Percentiles rank a stretch among this genome's conserved stretches.
Evolutionary conservation across 257 asterid genomes (phyloP).

Genomic region (Oldenlandia corymbosa): DNA sequence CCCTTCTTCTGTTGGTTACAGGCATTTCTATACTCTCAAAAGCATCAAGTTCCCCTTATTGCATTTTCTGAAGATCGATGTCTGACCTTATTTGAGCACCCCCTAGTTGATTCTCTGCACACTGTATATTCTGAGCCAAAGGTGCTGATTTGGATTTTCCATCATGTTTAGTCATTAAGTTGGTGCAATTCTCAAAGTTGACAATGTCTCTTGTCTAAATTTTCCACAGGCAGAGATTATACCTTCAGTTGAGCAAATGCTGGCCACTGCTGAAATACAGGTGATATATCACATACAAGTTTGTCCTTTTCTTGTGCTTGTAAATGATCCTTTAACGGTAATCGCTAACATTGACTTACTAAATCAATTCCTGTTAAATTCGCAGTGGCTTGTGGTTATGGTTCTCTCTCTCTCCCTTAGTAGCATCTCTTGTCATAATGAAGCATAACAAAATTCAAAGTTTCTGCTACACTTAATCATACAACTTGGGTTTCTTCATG

Average conservation of each 20-base stretch:
- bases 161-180: constrained; percentile 10
- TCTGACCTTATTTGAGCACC: constrained; percentile 83
- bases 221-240: constrained; percentile 80
- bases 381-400: neutral
- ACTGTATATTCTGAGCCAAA: constrained; percentile 90
- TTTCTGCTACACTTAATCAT: no score
- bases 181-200: constrained; percentile 14
- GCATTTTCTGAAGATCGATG: constrained; percentile 83
- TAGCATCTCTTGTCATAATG: no score
- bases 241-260: constrained; percentile 74
- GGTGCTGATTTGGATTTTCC: constrained; percentile 34
- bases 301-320: neutral
- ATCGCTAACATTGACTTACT: neutral
- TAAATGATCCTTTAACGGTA: neutral
- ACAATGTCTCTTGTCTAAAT: constrained; percentile 19
- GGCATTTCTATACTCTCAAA: constrained; percentile 77
- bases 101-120: constrained; percentile 81
- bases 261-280: constrained; percentile 73
- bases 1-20: constrained; percentile 24
- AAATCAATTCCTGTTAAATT: neutral
- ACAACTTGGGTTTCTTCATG: neutral
- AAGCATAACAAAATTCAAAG: no score
- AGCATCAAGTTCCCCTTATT: constrained; percentile 72
- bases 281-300: constrained; percentile 27
- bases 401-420: neutral